Conservation (phyloP, 176 grass and related monocot species). For the Aegilops sharonensis region DNA sequence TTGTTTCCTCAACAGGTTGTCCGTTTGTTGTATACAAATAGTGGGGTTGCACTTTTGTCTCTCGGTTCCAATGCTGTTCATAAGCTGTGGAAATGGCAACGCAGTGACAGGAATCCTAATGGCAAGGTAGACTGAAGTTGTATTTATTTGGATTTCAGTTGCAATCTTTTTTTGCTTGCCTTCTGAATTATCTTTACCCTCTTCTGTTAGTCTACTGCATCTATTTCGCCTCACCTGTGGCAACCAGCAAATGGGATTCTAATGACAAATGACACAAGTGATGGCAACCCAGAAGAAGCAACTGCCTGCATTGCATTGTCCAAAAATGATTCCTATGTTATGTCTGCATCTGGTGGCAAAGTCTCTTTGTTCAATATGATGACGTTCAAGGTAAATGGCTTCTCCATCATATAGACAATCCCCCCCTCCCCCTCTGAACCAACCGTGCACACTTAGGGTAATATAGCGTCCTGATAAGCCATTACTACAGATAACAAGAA, state of each 20-base stretch:
- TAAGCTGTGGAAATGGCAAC: slow-evolving; percentile 98
- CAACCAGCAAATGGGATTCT: slow-evolving; percentile 93
- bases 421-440: too few relatives aligned
- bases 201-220: slow-evolving; percentile 79
- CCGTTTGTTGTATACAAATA: slow-evolving; percentile 90
- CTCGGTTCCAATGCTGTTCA: slow-evolving; percentile 93
- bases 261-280: slow-evolving; percentile 91
- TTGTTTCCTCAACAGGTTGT: slow-evolving; percentile 65
- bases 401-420: neutral
- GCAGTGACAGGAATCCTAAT: slow-evolving; percentile 84
- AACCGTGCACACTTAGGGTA: slow-evolving; percentile 1
- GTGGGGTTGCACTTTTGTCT: slow-evolving; percentile 74
- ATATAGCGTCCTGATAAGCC: neutral
- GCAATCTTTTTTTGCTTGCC: slow-evolving; percentile 26
- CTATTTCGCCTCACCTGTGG: slow-evolving; percentile 81
- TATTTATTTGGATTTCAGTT: slow-evolving; percentile 15
- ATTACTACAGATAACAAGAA: neutral
- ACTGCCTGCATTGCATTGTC: slow-evolving; percentile 97
- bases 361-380: slow-evolving; percentile 99
- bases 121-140: slow-evolving; percentile 64
- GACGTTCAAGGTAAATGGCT: slow-evolving; percentile 85
- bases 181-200: slow-evolving; percentile 30
- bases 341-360: slow-evolving; percentile 99
- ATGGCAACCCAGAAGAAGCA: slow-evolving; percentile 93
- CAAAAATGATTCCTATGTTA: slow-evolving; percentile 99